Evolutionary conservation across 2,329 filamentous ascomycete species (phyloP), one percentile per base, ranked within the genome.

Genomic region (Colletotrichum falcatum): DNA sequence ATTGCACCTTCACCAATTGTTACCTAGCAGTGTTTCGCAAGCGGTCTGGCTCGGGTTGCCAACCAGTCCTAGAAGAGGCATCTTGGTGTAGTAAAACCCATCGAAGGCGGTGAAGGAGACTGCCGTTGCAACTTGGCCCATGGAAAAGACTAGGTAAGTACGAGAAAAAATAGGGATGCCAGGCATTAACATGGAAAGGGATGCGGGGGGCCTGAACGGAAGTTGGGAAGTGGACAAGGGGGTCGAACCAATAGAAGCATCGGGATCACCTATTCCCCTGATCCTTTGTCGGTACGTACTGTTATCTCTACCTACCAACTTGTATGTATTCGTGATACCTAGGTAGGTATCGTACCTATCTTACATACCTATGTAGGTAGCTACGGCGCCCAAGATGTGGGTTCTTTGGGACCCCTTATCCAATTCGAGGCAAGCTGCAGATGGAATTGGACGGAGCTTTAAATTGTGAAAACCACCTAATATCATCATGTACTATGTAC

Each of bases 31-130:
- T 35, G 6, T 44, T 44, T 37, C 7, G 9, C 14, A 49, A 35
- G 51, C 48, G 14, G 6, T 61, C 44, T 51, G 28, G 28, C 42
- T 23, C 56, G 59, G 26, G 35, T 61, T n/a, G 23, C 30, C 33
- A 30, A 33, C 44, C 59, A 26, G 20, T 16, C 30, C 44, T 37
- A 12, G 23, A 28, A 23, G 48, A 23, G 23, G n/a, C n/a, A 9
- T 16, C 49, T 23, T 30, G 28, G 5, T n/a, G n/a, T n/a, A n/a
- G n/a, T n/a, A n/a, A n/a, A n/a, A 26, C 37, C 20, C 56, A 49
- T 71, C 64, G 49, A 71, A 63, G 58, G 68, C 68, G 68, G 68
- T 71, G 68, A 71, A 28, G 39, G 44, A 60, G 39, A 35, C n/a
- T 46, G 30, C 35, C 48, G n/a, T 54, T 33, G 3, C 46, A 28